Evolutionary conservation across 176 grass and related monocot species (phyloP), one percentile per base, ranked within the genome.

Genomic region (Rhynchospora breviuscula): DNA sequence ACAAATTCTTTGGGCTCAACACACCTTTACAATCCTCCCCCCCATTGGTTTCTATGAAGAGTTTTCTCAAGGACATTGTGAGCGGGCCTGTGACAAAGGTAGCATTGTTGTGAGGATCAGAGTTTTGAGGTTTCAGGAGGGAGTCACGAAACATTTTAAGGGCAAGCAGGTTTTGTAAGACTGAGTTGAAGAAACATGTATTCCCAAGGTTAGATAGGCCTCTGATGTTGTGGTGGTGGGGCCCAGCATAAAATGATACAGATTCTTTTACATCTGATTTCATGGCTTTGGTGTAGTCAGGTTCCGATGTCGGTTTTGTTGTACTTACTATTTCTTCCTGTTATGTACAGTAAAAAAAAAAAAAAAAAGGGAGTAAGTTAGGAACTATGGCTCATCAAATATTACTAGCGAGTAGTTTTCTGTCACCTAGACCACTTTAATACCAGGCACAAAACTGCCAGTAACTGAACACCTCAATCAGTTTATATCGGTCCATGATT

Each of bases 161-260:
- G 1, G 88, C 84, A 1, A 98, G 91, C 67, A 98, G 82, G 69
- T 85, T 89, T 90, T 98, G 96, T 74, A 98, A 19, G 74, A 98
- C 89, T 35, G 96, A 86, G 86, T 98, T 98, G 88, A 98, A 95
- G 88, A 93, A 98, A 51, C 93, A 95, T 14, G 96, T 95, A 51
- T 98, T 98, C 48, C 96, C 93, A 63, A 95, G 90, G 85, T 98
- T 98, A 3, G 91, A 87, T 23, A 98, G 70, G 59, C 96, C 96
- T 87, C 87, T 92, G 19, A 95, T 93, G 54, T 84, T 68, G 87
- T 91, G 72, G 58, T 90, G 87, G 49, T 68, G 81, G 64, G 87
- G 80, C 47, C 29, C 43, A 73, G 81, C 83, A 81, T 84, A 59
- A 8, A 86, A 81, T 23, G 57, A 17, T 81, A 26, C 23, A 29